A percentile compares a stretch with the other conserved stretches of the same genome.
These are phyloP conservation scores for Gymnopus androsaceus DNA, from an alignment of 1,284 basidiomycete species.

Conservation along the genomic window DNA sequence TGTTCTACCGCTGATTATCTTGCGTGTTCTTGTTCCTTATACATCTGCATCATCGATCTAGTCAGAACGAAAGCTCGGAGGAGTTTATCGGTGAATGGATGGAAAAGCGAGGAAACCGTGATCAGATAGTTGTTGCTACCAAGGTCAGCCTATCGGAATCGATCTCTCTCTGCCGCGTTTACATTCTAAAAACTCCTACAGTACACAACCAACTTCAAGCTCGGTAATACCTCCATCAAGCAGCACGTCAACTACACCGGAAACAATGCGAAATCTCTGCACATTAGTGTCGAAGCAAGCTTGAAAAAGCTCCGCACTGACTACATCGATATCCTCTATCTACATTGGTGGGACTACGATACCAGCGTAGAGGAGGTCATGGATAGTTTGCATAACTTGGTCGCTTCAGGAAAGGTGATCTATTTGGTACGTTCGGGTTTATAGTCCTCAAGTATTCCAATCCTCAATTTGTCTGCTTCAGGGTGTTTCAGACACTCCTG, in stretches of 20 bases:
- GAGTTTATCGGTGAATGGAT: constrained; percentile 17
- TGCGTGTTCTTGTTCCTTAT: neutral
- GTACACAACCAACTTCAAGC: constrained; percentile 29
- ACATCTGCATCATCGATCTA: neutral
- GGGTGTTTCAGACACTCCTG: constrained; percentile 42
- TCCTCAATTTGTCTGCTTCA: neutral
- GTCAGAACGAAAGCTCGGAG: constrained; percentile 17
- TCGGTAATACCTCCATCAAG: constrained; percentile 22
- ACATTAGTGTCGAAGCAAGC: constrained; percentile 45
- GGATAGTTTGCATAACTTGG: constrained; percentile 47
- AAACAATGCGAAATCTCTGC: constrained; percentile 49
- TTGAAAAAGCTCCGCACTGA: constrained; percentile 58
- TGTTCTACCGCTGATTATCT: neutral
- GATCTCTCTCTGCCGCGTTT: neutral
- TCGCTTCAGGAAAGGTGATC: constrained; percentile 48
- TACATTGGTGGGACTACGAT: constrained; percentile 57
- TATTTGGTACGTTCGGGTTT: constrained; percentile 42
- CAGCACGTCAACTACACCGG: constrained; percentile 47
- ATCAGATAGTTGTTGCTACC: constrained; percentile 17
- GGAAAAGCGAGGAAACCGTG: constrained; percentile 14
- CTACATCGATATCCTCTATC: constrained; percentile 56
- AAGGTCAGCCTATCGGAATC: constrained; percentile 2
- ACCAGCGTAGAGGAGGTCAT: constrained; percentile 60
- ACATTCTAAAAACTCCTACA: neutral
- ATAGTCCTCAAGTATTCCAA: neutral